Evolutionary conservation across 169 alveolate species (phyloP), one percentile per base, ranked within the genome.

Genomic region (Fabrea salina): DNA sequence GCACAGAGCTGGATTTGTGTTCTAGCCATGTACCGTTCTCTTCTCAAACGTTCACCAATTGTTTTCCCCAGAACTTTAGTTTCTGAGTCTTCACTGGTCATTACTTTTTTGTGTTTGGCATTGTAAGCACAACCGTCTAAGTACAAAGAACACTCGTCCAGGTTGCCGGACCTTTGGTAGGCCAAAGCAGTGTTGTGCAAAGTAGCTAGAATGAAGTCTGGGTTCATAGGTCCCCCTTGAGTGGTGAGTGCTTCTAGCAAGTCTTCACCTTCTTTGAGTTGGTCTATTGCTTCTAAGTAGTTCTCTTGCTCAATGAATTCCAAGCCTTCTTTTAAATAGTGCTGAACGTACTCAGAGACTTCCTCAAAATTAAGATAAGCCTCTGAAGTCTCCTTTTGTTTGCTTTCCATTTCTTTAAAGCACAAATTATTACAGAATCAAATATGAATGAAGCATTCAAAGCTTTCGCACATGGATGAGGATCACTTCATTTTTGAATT

Each of bases 1-100:
- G 94, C 94, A 76, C 94, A 89, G 58, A 89, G 82, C 71, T 89
- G 85, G 5, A 89, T 82, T 61, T 86, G 87, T 70, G 82, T 80
- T 79, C 84, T 89, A 44, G 86, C 78, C 47, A 74, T 50, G 25
- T 79, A 84, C 47, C 80, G 78, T 37, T 49, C 44, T 72, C 79
- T 72, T 19, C 49, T 75, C 30, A 84, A n/a, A 30, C 67, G 61
- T 16, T 47, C 54, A 0, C 56, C 22, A 16, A 47, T n/a, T 11
- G 39, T 59, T 68, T 47, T 22, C n/a, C 75, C 35, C 47, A 51
- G 43, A 72, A 19, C 54, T 13, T 30, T 75, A 11, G 64, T 56
- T 6, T 54, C 6, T 13, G 16, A 11, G 6, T 61, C 71, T 19
- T 61, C n/a, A 22, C 41, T 39, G 22, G 25, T 13, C 0, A n/a